phyloP scores from a whole-genome alignment of 1,284 basidiomycete species.

The Ustilago lituana region DNA sequence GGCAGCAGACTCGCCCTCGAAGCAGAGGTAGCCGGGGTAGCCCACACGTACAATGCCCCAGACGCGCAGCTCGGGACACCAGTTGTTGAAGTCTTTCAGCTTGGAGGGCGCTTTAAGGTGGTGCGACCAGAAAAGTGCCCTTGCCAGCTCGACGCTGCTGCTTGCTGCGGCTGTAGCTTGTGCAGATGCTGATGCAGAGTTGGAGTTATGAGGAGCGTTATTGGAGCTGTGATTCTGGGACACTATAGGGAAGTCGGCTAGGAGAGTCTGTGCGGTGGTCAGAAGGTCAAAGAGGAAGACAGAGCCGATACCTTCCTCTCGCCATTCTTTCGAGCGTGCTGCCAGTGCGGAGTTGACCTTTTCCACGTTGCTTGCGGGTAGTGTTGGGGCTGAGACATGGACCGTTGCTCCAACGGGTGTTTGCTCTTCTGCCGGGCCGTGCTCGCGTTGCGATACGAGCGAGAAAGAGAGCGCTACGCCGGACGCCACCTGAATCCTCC shows the following conservation, averaged over 20 bases:
- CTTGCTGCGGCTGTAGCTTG: not conserved
- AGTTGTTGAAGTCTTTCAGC: slow-evolving; percentile 48
- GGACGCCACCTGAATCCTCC: slow-evolving; percentile 4
- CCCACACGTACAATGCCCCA: slow-evolving; percentile 53
- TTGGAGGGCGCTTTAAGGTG: slow-evolving; percentile 56
- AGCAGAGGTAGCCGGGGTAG: slow-evolving; percentile 54
- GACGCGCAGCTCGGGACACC: slow-evolving; percentile 48
- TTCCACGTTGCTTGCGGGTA: not conserved
- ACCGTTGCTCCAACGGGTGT: slow-evolving; percentile 8
- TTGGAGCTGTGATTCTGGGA: not conserved
- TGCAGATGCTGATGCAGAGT: not conserved
- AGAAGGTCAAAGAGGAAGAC: slow-evolving; percentile 42
- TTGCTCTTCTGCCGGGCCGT: not conserved
- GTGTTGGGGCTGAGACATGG: slow-evolving; percentile 30
- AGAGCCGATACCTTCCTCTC: slow-evolving; percentile 29
- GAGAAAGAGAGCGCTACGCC: slow-evolving; percentile 9
- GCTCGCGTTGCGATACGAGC: slow-evolving; percentile 8
- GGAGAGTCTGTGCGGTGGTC: slow-evolving; percentile 27
- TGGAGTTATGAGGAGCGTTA: not conserved
- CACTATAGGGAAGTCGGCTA: slow-evolving; percentile 7
- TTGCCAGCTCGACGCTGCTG: slow-evolving; percentile 9
- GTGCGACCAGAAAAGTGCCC: slow-evolving; percentile 46
- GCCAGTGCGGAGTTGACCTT: slow-evolving; percentile 10
- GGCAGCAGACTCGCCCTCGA: slow-evolving; percentile 40
- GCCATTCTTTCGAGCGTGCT: slow-evolving; percentile 14